A percentile compares a stretch with the other conserved stretches of the same genome.
These are phyloP conservation scores for Penicillium chermesinum DNA, from an alignment of 495 filamentous ascomycete species.

Conservation along the genomic window DNA sequence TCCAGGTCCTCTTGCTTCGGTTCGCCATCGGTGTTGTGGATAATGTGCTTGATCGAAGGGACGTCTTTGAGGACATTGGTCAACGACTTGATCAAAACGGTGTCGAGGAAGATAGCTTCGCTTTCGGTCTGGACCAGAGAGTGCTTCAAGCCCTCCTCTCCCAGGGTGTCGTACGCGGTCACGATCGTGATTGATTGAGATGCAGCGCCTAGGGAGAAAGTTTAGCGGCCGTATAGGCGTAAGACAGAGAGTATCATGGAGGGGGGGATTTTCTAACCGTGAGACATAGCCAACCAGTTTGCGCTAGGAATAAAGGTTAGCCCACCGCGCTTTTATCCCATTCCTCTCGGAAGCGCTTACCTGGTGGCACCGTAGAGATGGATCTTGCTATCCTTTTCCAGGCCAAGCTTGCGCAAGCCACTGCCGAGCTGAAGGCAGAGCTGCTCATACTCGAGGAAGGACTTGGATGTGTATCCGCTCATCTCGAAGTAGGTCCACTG, in stretches of 20 bases:
- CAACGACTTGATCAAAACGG: conserved; percentile 73
- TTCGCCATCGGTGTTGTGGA: conserved; percentile 82
- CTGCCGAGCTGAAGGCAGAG: conserved; percentile 66
- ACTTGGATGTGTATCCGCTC: conserved; percentile 78
- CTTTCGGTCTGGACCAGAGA: conserved; percentile 84
- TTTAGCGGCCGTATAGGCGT: not conserved
- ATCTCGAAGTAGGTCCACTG: conserved; percentile 95
- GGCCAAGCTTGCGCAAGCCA: conserved; percentile 74
- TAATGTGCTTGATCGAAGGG: conserved; percentile 70
- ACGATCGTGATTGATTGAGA: conserved; percentile 96
- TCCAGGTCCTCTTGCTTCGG: conserved; percentile 76
- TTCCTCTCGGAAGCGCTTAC: conserved; percentile 23
- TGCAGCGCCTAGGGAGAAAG: conserved; percentile 36
- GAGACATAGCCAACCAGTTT: conserved; percentile 75
- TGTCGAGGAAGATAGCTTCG: conserved; percentile 86
- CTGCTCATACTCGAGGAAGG: conserved; percentile 84
- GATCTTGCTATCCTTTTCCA: conserved; percentile 66
- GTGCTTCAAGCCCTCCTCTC: conserved; percentile 87
- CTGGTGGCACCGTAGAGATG: conserved; percentile 90
- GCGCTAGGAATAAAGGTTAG: conserved; percentile 34
- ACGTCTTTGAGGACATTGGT: conserved; percentile 76
- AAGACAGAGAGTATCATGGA: too few relatives aligned
- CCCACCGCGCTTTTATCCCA: conserved; percentile 8
- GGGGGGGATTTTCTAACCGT: too few relatives aligned
- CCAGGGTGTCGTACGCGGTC: conserved; percentile 95